Evolutionary conservation across 805 yeast species (phyloP).

Genomic region (Danielia reshetovae): DNA sequence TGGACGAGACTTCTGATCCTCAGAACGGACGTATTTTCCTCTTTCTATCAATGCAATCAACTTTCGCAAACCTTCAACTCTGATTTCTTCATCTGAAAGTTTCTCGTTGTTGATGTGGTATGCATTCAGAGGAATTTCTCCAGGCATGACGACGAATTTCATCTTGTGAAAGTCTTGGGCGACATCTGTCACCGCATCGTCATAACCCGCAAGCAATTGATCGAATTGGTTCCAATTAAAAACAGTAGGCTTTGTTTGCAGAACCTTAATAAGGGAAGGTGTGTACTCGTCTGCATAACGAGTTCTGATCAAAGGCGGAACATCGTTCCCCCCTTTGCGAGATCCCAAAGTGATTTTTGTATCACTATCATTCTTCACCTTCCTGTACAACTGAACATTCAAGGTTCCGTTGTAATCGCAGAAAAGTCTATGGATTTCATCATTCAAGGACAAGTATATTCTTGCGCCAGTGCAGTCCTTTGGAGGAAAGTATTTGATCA

Average conservation of each 20-base stretch:
- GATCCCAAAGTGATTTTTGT: slow-evolving; percentile 14
- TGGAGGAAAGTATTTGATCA: slow-evolving; percentile 54
- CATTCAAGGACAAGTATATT: slow-evolving; percentile 71
- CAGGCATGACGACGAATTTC: slow-evolving; percentile 81
- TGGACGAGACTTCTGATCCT: slow-evolving; percentile 20
- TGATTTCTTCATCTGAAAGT: slow-evolving; percentile 76
- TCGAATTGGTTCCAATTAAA: slow-evolving; percentile 92
- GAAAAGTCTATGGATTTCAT: slow-evolving; percentile 80
- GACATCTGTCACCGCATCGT: slow-evolving; percentile 60
- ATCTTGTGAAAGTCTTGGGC: slow-evolving; percentile 57
- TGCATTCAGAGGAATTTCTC: slow-evolving; percentile 59
- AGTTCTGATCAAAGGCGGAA: slow-evolving; percentile 58
- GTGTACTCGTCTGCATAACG: slow-evolving; percentile 68
- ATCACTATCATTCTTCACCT: slow-evolving; percentile 7
- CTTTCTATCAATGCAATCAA: slow-evolving; percentile 61
- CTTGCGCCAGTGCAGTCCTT: slow-evolving; percentile 51
- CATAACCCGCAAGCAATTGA: slow-evolving; percentile 87
- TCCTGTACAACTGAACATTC: slow-evolving; percentile 69
- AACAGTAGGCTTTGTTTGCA: slow-evolving; percentile 47
- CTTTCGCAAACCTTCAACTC: slow-evolving; percentile 84
- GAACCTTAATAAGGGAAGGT: slow-evolving; percentile 52
- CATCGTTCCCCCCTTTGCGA: slow-evolving; percentile 1
- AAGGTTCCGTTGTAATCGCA: slow-evolving; percentile 70
- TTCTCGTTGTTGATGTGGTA: slow-evolving; percentile 52
- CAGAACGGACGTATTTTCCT: slow-evolving; percentile 39